Conservation (phyloP, 768 basidiomycete genomes). For the Postia placenta region DNA sequence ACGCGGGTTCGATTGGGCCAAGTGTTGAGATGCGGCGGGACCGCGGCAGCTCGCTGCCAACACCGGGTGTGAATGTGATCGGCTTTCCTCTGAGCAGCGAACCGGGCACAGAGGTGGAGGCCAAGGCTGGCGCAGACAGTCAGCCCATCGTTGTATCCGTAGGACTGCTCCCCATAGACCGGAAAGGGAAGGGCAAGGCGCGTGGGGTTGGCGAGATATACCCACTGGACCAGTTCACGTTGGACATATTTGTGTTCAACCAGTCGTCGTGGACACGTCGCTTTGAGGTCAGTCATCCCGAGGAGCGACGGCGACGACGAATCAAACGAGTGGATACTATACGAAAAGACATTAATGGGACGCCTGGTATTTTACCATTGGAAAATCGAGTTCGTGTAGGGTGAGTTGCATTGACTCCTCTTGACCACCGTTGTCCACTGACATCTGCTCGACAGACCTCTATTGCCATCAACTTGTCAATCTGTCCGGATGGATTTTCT, state of each 20-base stretch:
- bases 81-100: slow-evolving; percentile 26
- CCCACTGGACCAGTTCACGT: slow-evolving; percentile 67
- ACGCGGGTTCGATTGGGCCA: slow-evolving; percentile 41
- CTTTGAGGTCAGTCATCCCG: slow-evolving; percentile 71
- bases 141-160: slow-evolving; percentile 70
- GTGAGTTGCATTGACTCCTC: slow-evolving; percentile 37
- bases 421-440: background rate
- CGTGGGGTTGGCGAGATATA: slow-evolving; percentile 40
- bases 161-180: slow-evolving; percentile 34
- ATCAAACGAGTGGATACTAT: slow-evolving; percentile 30
- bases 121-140: slow-evolving; percentile 25
- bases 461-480: slow-evolving; percentile 78
- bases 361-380: slow-evolving; percentile 65
- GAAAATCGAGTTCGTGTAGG: slow-evolving; percentile 78
- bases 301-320: slow-evolving; percentile 38
- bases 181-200: slow-evolving; percentile 22
- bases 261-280: slow-evolving; percentile 68
- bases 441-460: slow-evolving; percentile 42
- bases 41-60: slow-evolving; percentile 43
- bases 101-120: slow-evolving; percentile 15
- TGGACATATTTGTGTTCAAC: slow-evolving; percentile 88
- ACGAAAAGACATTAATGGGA: slow-evolving; percentile 21
- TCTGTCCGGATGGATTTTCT: slow-evolving; percentile 84
- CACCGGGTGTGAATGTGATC: slow-evolving; percentile 49
- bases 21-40: slow-evolving; percentile 67